Evolutionary conservation across 2,329 filamentous ascomycete species (phyloP), one percentile per base, ranked within the genome.

Genomic region (Trichothecium roseum): DNA sequence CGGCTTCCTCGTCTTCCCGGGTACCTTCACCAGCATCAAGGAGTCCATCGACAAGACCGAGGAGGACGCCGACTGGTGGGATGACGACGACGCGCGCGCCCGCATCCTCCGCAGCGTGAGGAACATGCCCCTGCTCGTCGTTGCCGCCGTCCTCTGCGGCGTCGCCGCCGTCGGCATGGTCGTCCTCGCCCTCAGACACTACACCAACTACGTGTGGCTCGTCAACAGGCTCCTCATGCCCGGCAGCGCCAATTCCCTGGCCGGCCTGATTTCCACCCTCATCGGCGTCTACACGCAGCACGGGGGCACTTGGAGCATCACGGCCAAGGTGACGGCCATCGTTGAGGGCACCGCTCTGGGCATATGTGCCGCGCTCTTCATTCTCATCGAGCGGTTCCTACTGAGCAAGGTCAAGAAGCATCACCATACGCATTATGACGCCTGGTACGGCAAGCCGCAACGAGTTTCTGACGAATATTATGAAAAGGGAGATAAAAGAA

Each of bases 191-290:
- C 51, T 57, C 35, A 50, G 54, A 15, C 66, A 65, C 52, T 50
- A 60, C 28, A 45, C 49, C 13, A 73, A 74, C 42, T 72, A 72
- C 38, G 57, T 72, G 14, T 75, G 68, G 69, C 53, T 73, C 16
- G 55, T 70, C 8, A 69, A 72, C 45, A 57, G 60, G 37, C 52
- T 74, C 10, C 69, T 73, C 42, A 39, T 70, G 40, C 61, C 60
- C 1, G 53, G 57, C 1, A 43, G 60, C 10, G 49, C 70, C 35
- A 70, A 71, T 46, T 64, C 62, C 12, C 42, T 66, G 12, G 68
- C 66, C 5, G 70, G 69, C 2, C 42, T 72, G 18, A 54, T 73
- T 6, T 63, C 62, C 2, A 69, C 68, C 1, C 42, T 73, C 5
- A 55, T 69, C 4, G 63, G 63, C 42, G 57, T 74, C 4, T 71